Evolutionary conservation across 495 filamentous ascomycete species (phyloP), one percentile per base, ranked within the genome.

Genomic region (Xylaria bambusicola): DNA sequence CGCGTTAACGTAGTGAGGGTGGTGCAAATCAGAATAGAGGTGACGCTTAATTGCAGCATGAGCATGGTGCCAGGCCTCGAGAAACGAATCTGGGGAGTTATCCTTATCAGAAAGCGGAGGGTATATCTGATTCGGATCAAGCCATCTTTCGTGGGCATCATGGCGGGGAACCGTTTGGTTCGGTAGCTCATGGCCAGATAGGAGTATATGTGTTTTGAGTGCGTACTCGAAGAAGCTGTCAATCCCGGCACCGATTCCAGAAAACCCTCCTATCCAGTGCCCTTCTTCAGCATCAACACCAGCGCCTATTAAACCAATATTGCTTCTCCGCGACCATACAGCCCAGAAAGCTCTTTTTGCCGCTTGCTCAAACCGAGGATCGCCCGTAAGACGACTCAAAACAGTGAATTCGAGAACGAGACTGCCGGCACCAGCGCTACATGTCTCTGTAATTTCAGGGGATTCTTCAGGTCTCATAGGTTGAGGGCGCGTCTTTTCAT

Each of bases 171-270:
- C 65, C 2, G 79, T 80, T 23, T 70, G 71, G 50, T 82, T 84
- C 1, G 81, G 82, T n/a, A 77, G 62, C 15, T 83, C 78, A 47
- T 81, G 77, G 5, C 89, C 86, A 2, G 93, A 96, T 17, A 97
- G 83, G 8, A 98, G 75, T 61, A 98, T 88, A 63, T 95, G 86
- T 2, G 92, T 89, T 69, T 98, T 98, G 68, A 97, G 82, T 1
- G 94, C 94, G 69, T 98, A 98, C 75, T 98, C 94, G 66, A 93
- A 98, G 75, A 98, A 98, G 75, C 92, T 97, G 72, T 98, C 94
- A 62, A 95, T 88, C 17, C 94, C 95, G 1, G 94, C 94, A 36
- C 94, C 94, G 66, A 98, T 93, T 15, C 95, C 94, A 20, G 93
- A 84, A 68, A 88, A 92, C 6, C 91, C 82, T 27, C 87, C 87